Percentiles rank a stretch among this genome's conserved stretches.
These are phyloP conservation scores for Sarocladiaceae sp. DNA, from an alignment of 2,329 filamentous ascomycete species.

Conservation along the genomic window DNA sequence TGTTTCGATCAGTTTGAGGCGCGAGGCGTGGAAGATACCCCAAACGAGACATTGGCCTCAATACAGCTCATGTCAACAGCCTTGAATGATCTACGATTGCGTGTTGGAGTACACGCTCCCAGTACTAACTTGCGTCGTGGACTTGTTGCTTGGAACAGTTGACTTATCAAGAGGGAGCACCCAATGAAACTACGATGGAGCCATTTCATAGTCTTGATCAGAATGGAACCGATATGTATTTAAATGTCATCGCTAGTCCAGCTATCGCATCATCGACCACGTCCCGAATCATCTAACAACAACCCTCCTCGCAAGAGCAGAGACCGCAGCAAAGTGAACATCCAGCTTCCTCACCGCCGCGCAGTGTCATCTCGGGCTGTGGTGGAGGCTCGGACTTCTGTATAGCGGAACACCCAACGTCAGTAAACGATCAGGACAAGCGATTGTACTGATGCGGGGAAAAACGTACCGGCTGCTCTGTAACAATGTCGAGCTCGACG, in stretches of 20 bases:
- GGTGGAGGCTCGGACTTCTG: slow-evolving; percentile 30
- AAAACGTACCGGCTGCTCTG: slow-evolving; percentile 40
- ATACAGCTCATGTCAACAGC: too few species aligned
- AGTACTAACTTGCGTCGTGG: too few species aligned
- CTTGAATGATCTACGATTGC: too few species aligned
- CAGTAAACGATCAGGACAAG: not conserved
- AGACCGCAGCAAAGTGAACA: slow-evolving; percentile 43
- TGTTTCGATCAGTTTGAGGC: too few species aligned
- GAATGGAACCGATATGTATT: too few species aligned
- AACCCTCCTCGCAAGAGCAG: slow-evolving; percentile 38
- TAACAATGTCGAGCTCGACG: slow-evolving; percentile 30
- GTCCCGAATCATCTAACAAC: slow-evolving; percentile 37
- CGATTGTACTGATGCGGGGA: slow-evolving; percentile 20
- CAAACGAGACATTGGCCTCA: not conserved
- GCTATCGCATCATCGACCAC: too few species aligned
- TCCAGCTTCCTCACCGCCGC: slow-evolving; percentile 41
- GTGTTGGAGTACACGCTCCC: too few species aligned
- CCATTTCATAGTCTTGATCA: not conserved
- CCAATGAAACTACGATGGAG: too few species aligned
- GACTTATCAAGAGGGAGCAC: too few species aligned
- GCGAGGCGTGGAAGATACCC: not conserved
- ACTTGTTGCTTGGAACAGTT: too few species aligned
- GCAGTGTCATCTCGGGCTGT: slow-evolving; percentile 37
- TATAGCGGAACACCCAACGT: not conserved
- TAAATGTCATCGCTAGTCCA: too few species aligned